Percentiles rank a stretch among this genome's conserved stretches.
phyloP scores from a whole-genome alignment of 805 yeast species.

The Ogataea pignaliae region DNA sequence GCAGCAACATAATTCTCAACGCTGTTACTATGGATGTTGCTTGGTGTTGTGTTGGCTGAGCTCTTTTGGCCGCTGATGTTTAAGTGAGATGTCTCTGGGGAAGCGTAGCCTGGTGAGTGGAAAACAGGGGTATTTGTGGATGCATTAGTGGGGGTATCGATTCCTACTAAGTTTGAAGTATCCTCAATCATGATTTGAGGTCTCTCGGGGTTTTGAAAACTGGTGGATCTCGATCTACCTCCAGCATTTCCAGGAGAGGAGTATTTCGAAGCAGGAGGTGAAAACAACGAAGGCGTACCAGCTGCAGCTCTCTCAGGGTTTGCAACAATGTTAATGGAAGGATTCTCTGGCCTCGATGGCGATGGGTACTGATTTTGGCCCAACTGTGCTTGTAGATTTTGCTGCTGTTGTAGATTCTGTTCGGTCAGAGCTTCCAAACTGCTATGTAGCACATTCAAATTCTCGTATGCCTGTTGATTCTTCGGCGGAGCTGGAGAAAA shows the following conservation, averaged over 20 bases:
- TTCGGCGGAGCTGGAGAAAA: constrained; percentile 3
- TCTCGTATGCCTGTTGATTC: constrained; percentile 8
- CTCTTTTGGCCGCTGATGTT: too few species aligned
- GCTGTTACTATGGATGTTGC: background rate
- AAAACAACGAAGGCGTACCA: constrained; percentile 53
- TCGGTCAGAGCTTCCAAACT: constrained; percentile 17
- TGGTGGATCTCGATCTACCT: constrained; percentile 28
- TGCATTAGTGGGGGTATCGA: background rate
- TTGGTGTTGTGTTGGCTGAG: too few species aligned
- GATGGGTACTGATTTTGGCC: background rate
- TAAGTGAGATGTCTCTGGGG: too few species aligned
- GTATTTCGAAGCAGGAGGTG: constrained; percentile 38
- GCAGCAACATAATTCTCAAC: background rate
- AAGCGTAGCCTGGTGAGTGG: background rate
- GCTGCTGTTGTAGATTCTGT: constrained; percentile 17
- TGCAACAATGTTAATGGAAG: constrained; percentile 23
- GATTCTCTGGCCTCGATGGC: constrained; percentile 5
- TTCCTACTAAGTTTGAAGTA: constrained; percentile 5
- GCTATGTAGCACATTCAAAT: constrained; percentile 6
- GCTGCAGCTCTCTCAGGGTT: constrained; percentile 40
- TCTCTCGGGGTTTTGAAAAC: constrained; percentile 10
- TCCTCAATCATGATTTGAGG: constrained; percentile 26
- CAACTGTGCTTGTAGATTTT: constrained; percentile 5
- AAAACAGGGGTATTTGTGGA: background rate
- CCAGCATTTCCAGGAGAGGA: constrained; percentile 28